Base-by-base conservation (phyloP, 2,329 filamentous ascomycete genomes). In the Fonsecaea pedrosoi region DNA sequence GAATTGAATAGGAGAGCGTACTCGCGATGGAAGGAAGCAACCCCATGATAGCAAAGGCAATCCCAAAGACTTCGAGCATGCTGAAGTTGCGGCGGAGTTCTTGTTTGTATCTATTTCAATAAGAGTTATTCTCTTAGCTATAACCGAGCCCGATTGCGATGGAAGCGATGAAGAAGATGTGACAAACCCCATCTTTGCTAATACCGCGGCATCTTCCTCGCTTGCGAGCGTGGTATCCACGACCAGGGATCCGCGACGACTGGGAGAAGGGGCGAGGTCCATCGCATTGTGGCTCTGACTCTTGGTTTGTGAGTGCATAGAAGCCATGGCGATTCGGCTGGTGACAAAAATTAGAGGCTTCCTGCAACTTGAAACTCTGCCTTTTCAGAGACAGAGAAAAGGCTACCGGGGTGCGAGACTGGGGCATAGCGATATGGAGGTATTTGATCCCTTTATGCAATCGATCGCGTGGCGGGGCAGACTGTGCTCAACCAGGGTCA, bases 21-120 rank as follows among this genome's bases (percentile, higher is more conserved):
- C 84, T 85, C 5, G 86, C 85, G 68, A 88, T 88, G 3, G 86
- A 88, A 0, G 86, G 86, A 1, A 88, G 76, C 6, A 89, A 74
- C 1, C 86, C 86, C 85, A 89, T 88, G 70, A 89, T 86, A 72
- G 81, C 83, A 66, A 86, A 86, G 2, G 84, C 84, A 66, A 86
- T 83, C 34, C 85, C 86, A 71, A 89, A 88, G 18, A 89, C 82
- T 73, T 89, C 85, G n/a, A 87, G 77, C 67, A 86, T 86, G 3
- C 84, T 85, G 73, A 89, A 89, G 70, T 87, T 87, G 18, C 87
- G 81, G 54, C 83, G 82, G 38, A 89, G 78, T 73, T 89, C 87
- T 76, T 89, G 86, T 74, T 88, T 85, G 76, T 85, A 86, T 0
- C 82, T 70, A 35, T 32, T 12, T 25, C 37, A 32, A 34, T 34